Evolutionary conservation across 2,329 filamentous ascomycete species (phyloP).

Genomic region (Setomelanomma holmii): DNA sequence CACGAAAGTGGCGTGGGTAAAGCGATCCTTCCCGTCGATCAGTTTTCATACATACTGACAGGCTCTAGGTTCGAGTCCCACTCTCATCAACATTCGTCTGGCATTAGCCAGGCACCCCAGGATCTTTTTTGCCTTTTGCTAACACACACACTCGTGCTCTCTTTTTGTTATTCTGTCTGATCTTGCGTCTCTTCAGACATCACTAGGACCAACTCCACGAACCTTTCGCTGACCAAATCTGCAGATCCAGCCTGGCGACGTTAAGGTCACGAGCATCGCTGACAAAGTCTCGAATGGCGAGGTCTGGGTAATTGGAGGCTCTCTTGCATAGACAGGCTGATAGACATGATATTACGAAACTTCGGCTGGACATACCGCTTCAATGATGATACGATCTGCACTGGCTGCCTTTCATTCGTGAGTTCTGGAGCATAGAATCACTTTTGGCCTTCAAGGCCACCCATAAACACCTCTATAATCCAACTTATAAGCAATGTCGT

Average conservation of each 20-base stretch:
- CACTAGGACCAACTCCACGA: neutral
- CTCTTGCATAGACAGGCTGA: slow-evolving; percentile 53
- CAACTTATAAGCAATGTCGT: neutral
- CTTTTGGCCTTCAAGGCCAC: neutral
- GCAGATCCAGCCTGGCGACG: slow-evolving; percentile 77
- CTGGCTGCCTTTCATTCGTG: neutral
- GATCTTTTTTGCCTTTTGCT: slow-evolving; percentile 29
- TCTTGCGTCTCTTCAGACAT: neutral
- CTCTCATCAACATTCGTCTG: slow-evolving; percentile 49
- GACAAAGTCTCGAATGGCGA: slow-evolving; percentile 86
- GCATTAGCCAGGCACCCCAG: slow-evolving; percentile 26
- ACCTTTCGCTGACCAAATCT: slow-evolving; percentile 15
- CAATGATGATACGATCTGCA: neutral
- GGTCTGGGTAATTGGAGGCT: slow-evolving; percentile 76
- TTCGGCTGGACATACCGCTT: neutral
- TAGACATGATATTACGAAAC: neutral
- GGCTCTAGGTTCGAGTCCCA: too few relatives aligned
- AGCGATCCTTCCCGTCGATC: too few relatives aligned
- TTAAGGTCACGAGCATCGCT: slow-evolving; percentile 78
- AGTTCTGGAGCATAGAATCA: neutral
- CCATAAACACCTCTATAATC: neutral
- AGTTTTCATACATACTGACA: too few relatives aligned
- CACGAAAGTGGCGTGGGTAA: slow-evolving; percentile 50
- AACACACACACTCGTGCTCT: neutral
- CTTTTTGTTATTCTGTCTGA: neutral